A percentile compares a stretch with the other conserved stretches of the same genome.
phyloP scores from a whole-genome alignment of 768 basidiomycete species.

The Amanita subjunquillea region DNA sequence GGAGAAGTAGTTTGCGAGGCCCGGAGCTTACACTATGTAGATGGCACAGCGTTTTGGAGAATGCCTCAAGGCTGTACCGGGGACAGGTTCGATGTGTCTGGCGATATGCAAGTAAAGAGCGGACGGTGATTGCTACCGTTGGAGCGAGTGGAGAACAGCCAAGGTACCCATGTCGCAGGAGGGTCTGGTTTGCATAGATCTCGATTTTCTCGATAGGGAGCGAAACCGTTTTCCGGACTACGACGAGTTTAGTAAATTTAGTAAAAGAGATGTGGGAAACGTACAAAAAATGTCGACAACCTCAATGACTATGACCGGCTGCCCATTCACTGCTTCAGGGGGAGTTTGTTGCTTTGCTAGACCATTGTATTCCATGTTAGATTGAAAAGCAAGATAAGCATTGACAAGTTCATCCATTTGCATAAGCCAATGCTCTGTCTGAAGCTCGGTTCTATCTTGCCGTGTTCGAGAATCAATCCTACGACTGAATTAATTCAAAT shows the following conservation, averaged over 20 bases:
- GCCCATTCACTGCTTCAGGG: not conserved
- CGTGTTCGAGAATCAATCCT: slow-evolving; percentile 5
- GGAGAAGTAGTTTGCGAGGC: no score
- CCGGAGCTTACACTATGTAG: no score
- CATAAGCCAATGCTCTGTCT: slow-evolving; percentile 7
- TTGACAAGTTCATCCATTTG: slow-evolving; percentile 6
- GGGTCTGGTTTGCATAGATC: slow-evolving; percentile 6
- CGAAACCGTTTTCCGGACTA: not conserved
- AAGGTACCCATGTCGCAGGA: not conserved
- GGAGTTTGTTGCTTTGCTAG: not conserved
- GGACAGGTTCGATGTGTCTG: no score
- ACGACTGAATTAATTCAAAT: not conserved
- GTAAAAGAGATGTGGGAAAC: not conserved
- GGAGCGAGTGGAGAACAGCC: slow-evolving; percentile 4
- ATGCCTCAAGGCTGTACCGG: no score
- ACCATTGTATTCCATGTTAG: not conserved
- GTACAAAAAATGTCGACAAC: not conserved
- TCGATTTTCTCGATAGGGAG: not conserved
- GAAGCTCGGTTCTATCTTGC: slow-evolving; percentile 5
- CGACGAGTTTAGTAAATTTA: not conserved
- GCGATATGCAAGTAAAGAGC: not conserved
- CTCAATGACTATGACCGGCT: not conserved
- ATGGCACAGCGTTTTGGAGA: no score
- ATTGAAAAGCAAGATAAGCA: slow-evolving; percentile 6
- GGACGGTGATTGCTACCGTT: slow-evolving; percentile 5